phyloP scores from a whole-genome alignment of 2,329 filamentous ascomycete genomes.

The Diaporthe ampelina region DNA sequence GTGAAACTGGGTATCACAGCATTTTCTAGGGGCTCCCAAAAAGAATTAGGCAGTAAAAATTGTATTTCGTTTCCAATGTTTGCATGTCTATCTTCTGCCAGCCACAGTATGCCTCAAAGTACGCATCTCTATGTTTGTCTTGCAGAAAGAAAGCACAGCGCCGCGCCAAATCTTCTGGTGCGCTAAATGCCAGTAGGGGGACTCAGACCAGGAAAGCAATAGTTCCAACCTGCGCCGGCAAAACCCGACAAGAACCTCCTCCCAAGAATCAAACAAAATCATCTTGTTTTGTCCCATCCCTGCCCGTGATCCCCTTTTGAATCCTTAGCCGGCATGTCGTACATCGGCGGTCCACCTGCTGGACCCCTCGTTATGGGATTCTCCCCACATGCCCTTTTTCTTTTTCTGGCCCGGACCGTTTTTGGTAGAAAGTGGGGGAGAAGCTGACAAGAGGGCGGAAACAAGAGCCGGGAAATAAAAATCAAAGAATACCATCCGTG shows the following conservation, averaged over 20 bases:
- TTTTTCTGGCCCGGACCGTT: conserved; percentile 25
- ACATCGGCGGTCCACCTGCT: conserved; percentile 17
- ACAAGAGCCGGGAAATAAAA: neutral
- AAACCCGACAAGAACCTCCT: conserved; percentile 10
- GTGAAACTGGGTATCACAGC: neutral
- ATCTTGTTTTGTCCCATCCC: conserved; percentile 34
- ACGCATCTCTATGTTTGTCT: conserved; percentile 38
- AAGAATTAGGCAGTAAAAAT: neutral
- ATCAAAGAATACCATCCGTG: conserved; percentile 2
- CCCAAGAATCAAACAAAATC: conserved; percentile 13
- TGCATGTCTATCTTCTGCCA: conserved; percentile 38
- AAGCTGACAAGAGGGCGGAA: conserved; percentile 21
- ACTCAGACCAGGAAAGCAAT: conserved; percentile 14
- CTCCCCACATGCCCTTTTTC: conserved; percentile 3
- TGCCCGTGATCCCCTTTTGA: conserved; percentile 22
- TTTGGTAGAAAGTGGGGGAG: conserved; percentile 11
- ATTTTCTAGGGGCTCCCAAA: neutral
- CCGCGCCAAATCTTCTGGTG: conserved; percentile 29
- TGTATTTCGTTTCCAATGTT: conserved; percentile 34
- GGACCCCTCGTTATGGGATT: conserved; percentile 6
- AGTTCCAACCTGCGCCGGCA: conserved; percentile 33
- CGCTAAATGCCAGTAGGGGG: conserved; percentile 20
- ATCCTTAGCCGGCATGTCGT: conserved; percentile 24
- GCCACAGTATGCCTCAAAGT: conserved; percentile 34
- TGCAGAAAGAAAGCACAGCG: conserved; percentile 36